Conservation (phyloP, 129 eudicot genomes). For the Smallanthus sonchifolius region DNA sequence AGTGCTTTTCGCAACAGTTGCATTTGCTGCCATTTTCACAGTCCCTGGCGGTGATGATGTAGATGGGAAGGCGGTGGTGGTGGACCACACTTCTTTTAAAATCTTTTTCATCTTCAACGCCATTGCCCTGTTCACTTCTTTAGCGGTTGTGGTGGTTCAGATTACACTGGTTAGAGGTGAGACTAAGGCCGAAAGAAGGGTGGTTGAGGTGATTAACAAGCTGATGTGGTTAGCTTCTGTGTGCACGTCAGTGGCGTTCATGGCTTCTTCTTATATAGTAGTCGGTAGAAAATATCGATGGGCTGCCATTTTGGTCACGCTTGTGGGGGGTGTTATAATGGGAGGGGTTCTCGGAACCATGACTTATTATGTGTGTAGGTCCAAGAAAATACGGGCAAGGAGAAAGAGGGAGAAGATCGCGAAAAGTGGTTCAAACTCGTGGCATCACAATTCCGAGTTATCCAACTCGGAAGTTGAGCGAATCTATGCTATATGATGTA, state of each 20-base stretch:
- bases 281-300: constrained; percentile 54
- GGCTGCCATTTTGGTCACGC: constrained; percentile 67
- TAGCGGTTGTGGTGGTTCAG: constrained; percentile 91
- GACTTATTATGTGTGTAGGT: constrained; percentile 67
- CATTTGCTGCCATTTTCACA: constrained; percentile 90
- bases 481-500: constrained; percentile 60
- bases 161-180: constrained; percentile 76
- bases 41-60: constrained; percentile 77
- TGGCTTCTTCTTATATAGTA: constrained; percentile 72
- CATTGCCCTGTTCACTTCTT: constrained; percentile 72
- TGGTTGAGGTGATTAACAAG: constrained; percentile 71
- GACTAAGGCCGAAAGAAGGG: constrained; percentile 67
- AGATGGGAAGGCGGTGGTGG: constrained; percentile 62
- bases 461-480: constrained; percentile 65
- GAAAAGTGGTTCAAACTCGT: constrained; percentile 63
- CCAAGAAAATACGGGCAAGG: constrained; percentile 41
- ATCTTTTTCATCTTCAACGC: constrained; percentile 75
- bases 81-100: constrained; percentile 42
- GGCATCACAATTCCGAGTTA: constrained; percentile 56
- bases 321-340: constrained; percentile 74
- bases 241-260: constrained; percentile 77
- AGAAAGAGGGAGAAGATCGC: constrained; percentile 58
- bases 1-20: constrained; percentile 89
- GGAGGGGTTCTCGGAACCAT: constrained; percentile 78
- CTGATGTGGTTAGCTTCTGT: constrained; percentile 89